These are phyloP conservation scores for Exophiala sp. DNA, from an alignment of 2,329 filamentous ascomycete genomes.

Conservation along the genomic window DNA sequence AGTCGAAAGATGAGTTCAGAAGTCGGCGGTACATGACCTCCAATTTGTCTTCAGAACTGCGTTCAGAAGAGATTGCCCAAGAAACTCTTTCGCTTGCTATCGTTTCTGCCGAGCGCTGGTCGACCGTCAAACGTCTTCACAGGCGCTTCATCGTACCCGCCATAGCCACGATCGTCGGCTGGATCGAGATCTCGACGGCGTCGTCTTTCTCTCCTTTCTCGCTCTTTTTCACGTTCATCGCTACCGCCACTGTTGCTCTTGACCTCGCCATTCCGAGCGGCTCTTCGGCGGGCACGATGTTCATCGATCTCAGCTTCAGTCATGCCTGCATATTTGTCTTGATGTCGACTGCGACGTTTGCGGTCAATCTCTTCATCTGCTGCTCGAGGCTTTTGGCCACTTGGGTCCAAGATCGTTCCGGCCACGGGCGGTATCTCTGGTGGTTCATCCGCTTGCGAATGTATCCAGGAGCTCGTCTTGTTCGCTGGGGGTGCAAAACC, in stretches of 20 bases:
- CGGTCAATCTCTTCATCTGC: conserved; percentile 18
- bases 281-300: conserved; percentile 30
- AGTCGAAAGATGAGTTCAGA: no score
- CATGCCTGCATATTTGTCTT: conserved; percentile 39
- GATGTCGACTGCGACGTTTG: conserved; percentile 37
- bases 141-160: conserved; percentile 28
- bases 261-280: conserved; percentile 16
- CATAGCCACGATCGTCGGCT: conserved; percentile 14
- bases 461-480: conserved; percentile 50
- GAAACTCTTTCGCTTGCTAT: conserved; percentile 28
- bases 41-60: not conserved
- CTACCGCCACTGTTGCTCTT: conserved; percentile 27
- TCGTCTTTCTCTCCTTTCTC: conserved; percentile 20
- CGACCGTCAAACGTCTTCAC: conserved; percentile 26
- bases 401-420: conserved; percentile 43
- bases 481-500: conserved; percentile 33
- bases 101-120: conserved; percentile 21
- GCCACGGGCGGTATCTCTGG: conserved; percentile 47
- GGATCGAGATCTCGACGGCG: conserved; percentile 14
- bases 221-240: conserved; percentile 20
- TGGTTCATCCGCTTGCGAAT: conserved; percentile 46
- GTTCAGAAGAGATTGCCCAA: conserved; percentile 25
- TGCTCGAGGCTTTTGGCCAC: conserved; percentile 29
- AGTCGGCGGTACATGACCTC: no score
- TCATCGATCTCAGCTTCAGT: conserved; percentile 41